Evolutionary conservation across 1,284 basidiomycete species (phyloP).

Genomic region (Macrocybe sp.): DNA sequence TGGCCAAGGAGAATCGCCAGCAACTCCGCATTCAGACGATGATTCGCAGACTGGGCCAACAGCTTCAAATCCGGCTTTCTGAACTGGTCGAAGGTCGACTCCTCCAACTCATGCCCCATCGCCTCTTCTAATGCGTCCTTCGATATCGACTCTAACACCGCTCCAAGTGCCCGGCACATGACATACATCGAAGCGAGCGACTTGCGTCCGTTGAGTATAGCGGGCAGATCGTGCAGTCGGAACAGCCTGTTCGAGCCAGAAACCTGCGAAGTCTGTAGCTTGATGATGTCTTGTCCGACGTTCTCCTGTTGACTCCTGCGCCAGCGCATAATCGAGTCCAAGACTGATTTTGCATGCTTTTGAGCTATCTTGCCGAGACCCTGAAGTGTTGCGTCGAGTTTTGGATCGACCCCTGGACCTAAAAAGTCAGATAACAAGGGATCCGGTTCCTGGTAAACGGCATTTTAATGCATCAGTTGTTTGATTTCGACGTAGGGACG

Average conservation of each 20-base stretch:
- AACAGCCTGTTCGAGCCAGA: slow-evolving; percentile 32
- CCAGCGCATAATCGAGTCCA: slow-evolving; percentile 89
- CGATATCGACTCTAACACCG: slow-evolving; percentile 67
- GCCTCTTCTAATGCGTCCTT: slow-evolving; percentile 76
- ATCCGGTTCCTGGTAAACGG: slow-evolving; percentile 55
- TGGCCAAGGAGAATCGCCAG: slow-evolving; percentile 82
- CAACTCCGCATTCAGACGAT: slow-evolving; percentile 74
- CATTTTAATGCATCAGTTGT: not conserved
- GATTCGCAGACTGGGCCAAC: slow-evolving; percentile 62
- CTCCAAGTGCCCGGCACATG: slow-evolving; percentile 81
- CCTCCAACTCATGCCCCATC: slow-evolving; percentile 75
- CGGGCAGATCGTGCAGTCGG: slow-evolving; percentile 49
- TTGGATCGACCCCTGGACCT: slow-evolving; percentile 65
- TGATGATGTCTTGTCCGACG: slow-evolving; percentile 50
- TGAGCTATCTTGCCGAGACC: slow-evolving; percentile 86
- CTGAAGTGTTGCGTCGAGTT: slow-evolving; percentile 77
- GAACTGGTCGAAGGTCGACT: slow-evolving; percentile 85
- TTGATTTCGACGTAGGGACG: not conserved
- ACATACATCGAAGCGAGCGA: slow-evolving; percentile 81
- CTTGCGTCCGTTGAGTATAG: slow-evolving; percentile 71
- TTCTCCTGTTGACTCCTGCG: slow-evolving; percentile 70
- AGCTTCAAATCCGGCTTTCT: slow-evolving; percentile 68
- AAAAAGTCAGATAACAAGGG: slow-evolving; percentile 62
- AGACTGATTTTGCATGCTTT: slow-evolving; percentile 78
- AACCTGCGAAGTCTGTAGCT: slow-evolving; percentile 44